Percentiles rank a stretch among this genome's conserved stretches.
These are phyloP conservation scores for Prunus campanulata DNA, from an alignment of 306 rosid species.

Conservation along the genomic window DNA sequence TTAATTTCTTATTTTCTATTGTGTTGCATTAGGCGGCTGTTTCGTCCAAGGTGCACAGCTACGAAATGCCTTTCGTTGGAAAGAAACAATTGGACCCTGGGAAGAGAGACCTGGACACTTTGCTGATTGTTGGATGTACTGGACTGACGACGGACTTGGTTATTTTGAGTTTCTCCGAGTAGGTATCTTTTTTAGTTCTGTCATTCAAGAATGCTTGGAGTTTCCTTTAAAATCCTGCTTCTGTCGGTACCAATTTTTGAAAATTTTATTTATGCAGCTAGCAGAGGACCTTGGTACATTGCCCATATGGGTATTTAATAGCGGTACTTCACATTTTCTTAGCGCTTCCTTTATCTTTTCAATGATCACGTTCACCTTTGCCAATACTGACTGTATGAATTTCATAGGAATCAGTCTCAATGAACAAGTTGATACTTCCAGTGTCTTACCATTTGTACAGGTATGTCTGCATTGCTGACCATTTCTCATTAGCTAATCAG, in stretches of 20 bases:
- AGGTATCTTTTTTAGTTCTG: conserved; percentile 19
- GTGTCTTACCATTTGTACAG: conserved; percentile 63
- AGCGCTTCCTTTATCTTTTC: conserved; percentile 8
- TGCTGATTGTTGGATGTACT: conserved; percentile 95
- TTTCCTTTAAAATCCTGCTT: background rate
- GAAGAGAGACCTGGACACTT: conserved; percentile 98
- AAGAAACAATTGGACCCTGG: conserved; percentile 85
- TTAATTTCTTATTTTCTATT: background rate
- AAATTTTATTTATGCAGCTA: conserved; percentile 48
- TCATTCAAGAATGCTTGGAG: background rate
- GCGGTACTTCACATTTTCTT: conserved; percentile 49
- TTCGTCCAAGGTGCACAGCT: conserved; percentile 92
- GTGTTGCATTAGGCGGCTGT: conserved; percentile 67
- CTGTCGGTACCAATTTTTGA: background rate
- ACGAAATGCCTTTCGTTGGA: conserved; percentile 98
- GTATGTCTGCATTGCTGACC: conserved; percentile 28
- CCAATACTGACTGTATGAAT: conserved; percentile 24
- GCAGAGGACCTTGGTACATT: conserved; percentile 75
- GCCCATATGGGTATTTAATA: conserved; percentile 96
- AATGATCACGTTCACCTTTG: background rate
- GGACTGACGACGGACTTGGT: conserved; percentile 99
- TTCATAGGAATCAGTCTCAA: conserved; percentile 76
- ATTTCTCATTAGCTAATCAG: background rate
- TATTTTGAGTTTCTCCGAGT: conserved; percentile 93
- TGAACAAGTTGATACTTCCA: conserved; percentile 60